These are phyloP conservation scores for Yamadazyma taylorii DNA, from an alignment of 1,139 yeast genomes.

Conservation along the genomic window DNA sequence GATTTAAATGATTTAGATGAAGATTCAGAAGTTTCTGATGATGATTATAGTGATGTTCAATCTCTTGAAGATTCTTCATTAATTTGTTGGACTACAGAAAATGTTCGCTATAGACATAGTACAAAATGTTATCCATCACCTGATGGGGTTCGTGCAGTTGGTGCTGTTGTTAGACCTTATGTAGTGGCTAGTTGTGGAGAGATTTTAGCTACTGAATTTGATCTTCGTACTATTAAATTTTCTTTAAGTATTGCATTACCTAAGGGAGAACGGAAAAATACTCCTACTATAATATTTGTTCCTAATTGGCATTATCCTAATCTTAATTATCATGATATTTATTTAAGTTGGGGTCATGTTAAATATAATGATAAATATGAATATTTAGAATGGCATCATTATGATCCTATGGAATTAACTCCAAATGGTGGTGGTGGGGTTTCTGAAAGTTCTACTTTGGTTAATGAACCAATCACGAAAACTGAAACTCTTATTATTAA, in stretches of 20 bases:
- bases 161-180: constrained; percentile 73
- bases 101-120: constrained; percentile 22
- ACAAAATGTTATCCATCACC: constrained; percentile 43
- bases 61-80: constrained; percentile 19
- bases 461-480: constrained; percentile 7
- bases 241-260: constrained; percentile 41
- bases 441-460: constrained; percentile 15
- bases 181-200: constrained; percentile 62
- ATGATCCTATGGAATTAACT: constrained; percentile 12
- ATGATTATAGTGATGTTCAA: constrained; percentile 15
- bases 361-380: constrained; percentile 51
- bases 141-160: constrained; percentile 68
- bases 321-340: constrained; percentile 44
- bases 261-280: constrained; percentile 10
- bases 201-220: constrained; percentile 52
- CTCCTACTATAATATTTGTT: constrained; percentile 60
- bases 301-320: constrained; percentile 69
- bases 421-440: constrained; percentile 6
- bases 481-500: constrained; percentile 39
- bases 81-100: constrained; percentile 24
- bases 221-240: constrained; percentile 47
- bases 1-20: constrained; percentile 11
- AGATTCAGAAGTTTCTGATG: constrained; percentile 12
- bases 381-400: constrained; percentile 72
- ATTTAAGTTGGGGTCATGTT: constrained; percentile 56